Conservation (phyloP, 306 rosid genomes). For the Inga laurina region DNA sequence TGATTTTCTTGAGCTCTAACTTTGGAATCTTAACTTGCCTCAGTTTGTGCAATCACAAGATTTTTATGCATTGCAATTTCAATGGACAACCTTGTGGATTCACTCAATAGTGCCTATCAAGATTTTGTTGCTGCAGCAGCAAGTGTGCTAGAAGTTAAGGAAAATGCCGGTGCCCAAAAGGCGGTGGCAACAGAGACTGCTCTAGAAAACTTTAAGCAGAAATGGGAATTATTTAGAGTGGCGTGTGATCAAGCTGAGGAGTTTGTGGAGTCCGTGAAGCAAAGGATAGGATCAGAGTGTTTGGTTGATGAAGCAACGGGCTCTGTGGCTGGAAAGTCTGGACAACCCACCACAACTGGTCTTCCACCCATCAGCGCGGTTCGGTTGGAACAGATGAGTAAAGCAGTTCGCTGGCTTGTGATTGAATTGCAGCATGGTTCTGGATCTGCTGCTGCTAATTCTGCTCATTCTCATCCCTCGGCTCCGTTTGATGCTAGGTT, state of each 20-base stretch:
- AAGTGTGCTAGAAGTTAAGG: constrained; percentile 54
- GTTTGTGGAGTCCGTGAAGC: constrained; percentile 70
- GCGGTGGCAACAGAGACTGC: constrained; percentile 51
- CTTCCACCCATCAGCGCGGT: constrained; percentile 17
- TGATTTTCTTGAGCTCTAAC: not conserved
- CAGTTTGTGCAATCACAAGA: not conserved
- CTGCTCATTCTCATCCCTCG: constrained; percentile 50
- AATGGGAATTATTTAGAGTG: constrained; percentile 62
- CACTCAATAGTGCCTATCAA: constrained; percentile 53
- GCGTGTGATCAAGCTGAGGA: constrained; percentile 71
- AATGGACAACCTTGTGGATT: constrained; percentile 59
- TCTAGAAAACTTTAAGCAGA: constrained; percentile 62
- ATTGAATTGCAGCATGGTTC: constrained; percentile 27
- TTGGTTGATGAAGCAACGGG: constrained; percentile 65
- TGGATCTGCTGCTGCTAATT: constrained; percentile 49
- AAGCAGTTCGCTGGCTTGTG: constrained; percentile 46
- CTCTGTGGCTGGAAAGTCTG: constrained; percentile 42
- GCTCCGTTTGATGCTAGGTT: constrained; percentile 76
- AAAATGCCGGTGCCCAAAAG: constrained; percentile 45
- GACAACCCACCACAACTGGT: constrained; percentile 32
- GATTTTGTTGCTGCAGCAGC: constrained; percentile 61
- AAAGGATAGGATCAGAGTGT: constrained; percentile 49
- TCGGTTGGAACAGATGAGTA: constrained; percentile 24
- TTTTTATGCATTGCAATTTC: not conserved
- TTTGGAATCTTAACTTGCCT: not conserved